Evolutionary conservation across 164 flowering plant species (phyloP), one percentile per base, ranked within the genome.

Genomic region (Vitis rupestris): DNA sequence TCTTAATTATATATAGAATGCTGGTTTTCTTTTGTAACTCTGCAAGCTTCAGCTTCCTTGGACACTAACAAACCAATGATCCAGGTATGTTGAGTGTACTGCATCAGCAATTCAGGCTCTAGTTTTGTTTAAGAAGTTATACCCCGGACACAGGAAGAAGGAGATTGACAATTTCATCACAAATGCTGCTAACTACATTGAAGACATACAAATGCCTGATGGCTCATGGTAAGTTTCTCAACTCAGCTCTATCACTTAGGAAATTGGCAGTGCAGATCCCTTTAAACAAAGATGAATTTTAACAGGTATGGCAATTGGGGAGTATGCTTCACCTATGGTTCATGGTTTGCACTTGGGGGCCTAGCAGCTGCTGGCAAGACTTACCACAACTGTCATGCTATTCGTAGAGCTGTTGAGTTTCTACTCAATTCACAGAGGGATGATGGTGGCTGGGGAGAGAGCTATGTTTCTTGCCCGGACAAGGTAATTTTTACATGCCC

Each of bases 361-460:
- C 73, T 84, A 17, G 76, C 72, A 30, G 74, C 83, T 0, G 84
- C 74, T 13, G 87, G 86, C 8, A 83, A 75, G 69, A 77, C 78
- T 23, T 84, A 74, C 64, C 27, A 69, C n/a, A 84, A 83, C 59
- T 72, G 82, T 30, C 57, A 27, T 9, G 74, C 85, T 2, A 68
- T 85, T 11, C 79, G 82, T 4, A 75, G 57, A 67, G 89, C 72
- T 16, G 81, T 76, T 59, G 59, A 80, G 0, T 86, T 84, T 70
- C 72, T 82, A 50, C 75, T 86, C 11, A 54, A 65, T 5, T 72
- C 62, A n/a, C 88, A 86, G 62, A 66, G 27, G 10, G 78, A 72
- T 4, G 69, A 78, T 52, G 90, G 86, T 29, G 88, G 90, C 3
- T 86, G 90, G 90, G 90, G 88, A 52, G 90, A 86, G 81, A 75